Evolutionary conservation across 2,329 filamentous ascomycete species (phyloP), one percentile per base, ranked within the genome.

Genomic region (Dactylellina parvicollis): DNA sequence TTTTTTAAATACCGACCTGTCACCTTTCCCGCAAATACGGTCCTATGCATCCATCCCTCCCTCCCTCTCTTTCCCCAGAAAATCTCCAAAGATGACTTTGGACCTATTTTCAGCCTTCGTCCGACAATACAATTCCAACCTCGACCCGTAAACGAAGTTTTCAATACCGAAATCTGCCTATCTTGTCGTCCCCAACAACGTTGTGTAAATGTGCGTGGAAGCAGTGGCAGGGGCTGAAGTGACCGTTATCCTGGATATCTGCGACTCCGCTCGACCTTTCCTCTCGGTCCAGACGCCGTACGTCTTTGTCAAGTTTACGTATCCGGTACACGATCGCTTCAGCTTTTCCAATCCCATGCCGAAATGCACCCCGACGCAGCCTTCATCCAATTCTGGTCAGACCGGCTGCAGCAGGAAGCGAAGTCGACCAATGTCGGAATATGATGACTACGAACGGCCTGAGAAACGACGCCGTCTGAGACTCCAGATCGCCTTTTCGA

Each of bases 291-390:
- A 73, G 60, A 73, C 60, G 16, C 69, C 69, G 20, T 73, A 73
- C 54, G 60, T 73, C 60, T 73, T 73, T 46, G 60, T 73, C 54
- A 65, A 73, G 28, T 73, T 67, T 56, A 75, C 67, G 52, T 73
- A 75, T 64, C 59, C 66, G 32, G 69, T 75, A 32, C 52, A 75
- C 66, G 50, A 72, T 36, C 66, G 61, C 66, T 76, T 75, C 75
- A 76, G 42, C 50, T 73, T 73, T 46, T 40, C 60, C 9, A 36
- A 52, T 36, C 20, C 49, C 14, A 60, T 62, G 56, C 65, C 65
- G 18, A 61, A 61, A 70, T 70, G 65, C 38, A 32, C 65, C 3
- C 22, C 66, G 18, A 50, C 64, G n/a, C 34, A 57, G 9, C 18
- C 55, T 30, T 49, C n/a, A n/a, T n/a, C 64, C 26, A 44, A 18